Evolutionary conservation across 2,329 filamentous ascomycete species (phyloP).

Genomic region (Penicillium sp.): DNA sequence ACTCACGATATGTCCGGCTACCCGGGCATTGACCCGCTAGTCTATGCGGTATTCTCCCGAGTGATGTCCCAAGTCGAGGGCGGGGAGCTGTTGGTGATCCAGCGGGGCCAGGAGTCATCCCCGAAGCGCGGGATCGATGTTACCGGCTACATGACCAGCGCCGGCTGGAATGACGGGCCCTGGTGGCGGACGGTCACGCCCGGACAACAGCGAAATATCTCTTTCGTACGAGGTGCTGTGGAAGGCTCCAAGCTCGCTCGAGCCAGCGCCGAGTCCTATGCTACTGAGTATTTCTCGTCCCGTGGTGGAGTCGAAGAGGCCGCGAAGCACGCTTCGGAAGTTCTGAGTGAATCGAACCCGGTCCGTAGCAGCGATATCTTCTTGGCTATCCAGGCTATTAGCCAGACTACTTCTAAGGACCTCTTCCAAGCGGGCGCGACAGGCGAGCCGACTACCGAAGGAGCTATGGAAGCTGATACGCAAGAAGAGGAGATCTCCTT

Average conservation of each 20-base stretch:
- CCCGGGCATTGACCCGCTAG: conserved; percentile 86
- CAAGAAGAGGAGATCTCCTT: conserved; percentile 65
- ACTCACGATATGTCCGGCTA: conserved; percentile 95
- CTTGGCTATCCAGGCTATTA: conserved; percentile 86
- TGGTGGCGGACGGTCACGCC: conserved; percentile 74
- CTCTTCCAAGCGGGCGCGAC: conserved; percentile 64
- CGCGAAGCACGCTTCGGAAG: conserved; percentile 73
- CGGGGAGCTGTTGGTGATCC: conserved; percentile 88
- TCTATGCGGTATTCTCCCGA: conserved; percentile 85
- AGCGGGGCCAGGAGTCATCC: conserved; percentile 83
- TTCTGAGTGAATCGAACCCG: conserved; percentile 79
- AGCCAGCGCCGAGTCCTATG: conserved; percentile 83
- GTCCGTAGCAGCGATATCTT: conserved; percentile 93
- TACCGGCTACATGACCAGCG: conserved; percentile 34
- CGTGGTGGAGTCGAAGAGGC: conserved; percentile 78
- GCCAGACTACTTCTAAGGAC: conserved; percentile 60
- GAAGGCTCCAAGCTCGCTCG: conserved; percentile 91
- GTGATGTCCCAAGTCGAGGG: conserved; percentile 99
- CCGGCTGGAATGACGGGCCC: conserved; percentile 85
- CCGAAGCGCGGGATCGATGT: conserved; percentile 60
- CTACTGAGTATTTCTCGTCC: conserved; percentile 75
- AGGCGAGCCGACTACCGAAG: conserved; percentile 32
- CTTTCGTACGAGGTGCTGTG: conserved; percentile 72
- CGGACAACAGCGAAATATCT: conserved; percentile 70
- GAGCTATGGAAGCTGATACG: conserved; percentile 36